A percentile compares a stretch with the other conserved stretches of the same genome.
Conservation (phyloP, 2,329 filamentous ascomycete genomes). For the Clarireedia homoeocarpa region DNA sequence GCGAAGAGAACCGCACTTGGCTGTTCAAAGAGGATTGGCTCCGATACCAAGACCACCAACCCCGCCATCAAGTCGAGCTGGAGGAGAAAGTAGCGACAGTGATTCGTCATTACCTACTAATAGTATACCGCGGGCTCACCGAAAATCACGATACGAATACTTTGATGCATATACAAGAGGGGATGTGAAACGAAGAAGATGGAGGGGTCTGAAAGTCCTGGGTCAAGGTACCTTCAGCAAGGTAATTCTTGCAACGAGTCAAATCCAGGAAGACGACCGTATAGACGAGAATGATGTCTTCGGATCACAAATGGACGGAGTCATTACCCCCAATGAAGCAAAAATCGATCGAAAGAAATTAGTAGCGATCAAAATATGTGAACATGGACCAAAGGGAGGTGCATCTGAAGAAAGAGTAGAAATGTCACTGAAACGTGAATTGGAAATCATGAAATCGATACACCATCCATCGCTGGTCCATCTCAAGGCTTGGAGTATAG, state of each 20-base stretch:
- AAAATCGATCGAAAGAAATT: constrained; percentile 65
- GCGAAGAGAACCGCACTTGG: constrained; percentile 75
- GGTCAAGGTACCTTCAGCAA: constrained; percentile 95
- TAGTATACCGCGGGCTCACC: constrained; percentile 28
- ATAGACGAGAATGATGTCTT: constrained; percentile 31
- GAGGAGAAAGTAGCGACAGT: constrained; percentile 38
- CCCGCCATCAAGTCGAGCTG: constrained; percentile 73
- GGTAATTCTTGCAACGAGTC: constrained; percentile 82
- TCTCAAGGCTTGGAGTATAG: constrained; percentile 84
- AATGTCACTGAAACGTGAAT: constrained; percentile 85
- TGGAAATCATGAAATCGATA: constrained; percentile 85
- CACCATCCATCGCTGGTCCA: constrained; percentile 86
- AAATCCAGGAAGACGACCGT: constrained; percentile 45
- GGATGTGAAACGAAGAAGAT: constrained; percentile 64
- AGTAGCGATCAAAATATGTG: constrained; percentile 91
- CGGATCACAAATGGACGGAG: constrained; percentile 16
- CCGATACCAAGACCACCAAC: constrained; percentile 60
- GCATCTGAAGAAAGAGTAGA: constrained; percentile 90
- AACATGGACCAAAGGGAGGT: constrained; percentile 87
- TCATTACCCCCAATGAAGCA: constrained; percentile 27
- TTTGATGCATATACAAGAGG: constrained; percentile 62
- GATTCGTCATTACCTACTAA: constrained; percentile 41
- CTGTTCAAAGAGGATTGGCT: constrained; percentile 67
- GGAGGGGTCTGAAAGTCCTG: constrained; percentile 71
- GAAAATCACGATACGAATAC: constrained; percentile 45